Percentiles rank a stretch among this genome's conserved stretches.
Evolutionary conservation across 108 stramenopile species (phyloP).

Genomic region (Fistulifera solaris): DNA sequence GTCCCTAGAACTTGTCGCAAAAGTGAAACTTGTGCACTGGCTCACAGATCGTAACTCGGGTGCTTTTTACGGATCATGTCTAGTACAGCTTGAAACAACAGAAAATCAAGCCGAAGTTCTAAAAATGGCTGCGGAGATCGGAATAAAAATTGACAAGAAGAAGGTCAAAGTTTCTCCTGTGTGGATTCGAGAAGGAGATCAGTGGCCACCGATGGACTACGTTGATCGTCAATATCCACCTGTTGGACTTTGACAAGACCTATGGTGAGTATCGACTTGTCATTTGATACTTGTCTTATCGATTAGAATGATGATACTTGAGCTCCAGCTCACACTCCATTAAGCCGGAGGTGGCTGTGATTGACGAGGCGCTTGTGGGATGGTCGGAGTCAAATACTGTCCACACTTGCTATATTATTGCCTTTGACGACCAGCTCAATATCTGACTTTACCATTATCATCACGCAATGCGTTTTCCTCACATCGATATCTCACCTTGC

Average conservation of each 20-base stretch:
- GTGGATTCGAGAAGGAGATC: conserved; percentile 10
- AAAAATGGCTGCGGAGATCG: not conserved
- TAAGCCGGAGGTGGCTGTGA: conserved; percentile 30
- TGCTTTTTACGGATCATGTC: conserved; percentile 57
- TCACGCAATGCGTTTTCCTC: too few relatives aligned
- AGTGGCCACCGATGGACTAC: conserved; percentile 18
- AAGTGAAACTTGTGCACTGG: conserved; percentile 34
- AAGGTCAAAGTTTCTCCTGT: conserved; percentile 8
- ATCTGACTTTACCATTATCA: too few relatives aligned
- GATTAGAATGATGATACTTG: conserved; percentile 35
- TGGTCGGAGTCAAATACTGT: conserved; percentile 60
- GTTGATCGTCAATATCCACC: conserved; percentile 25
- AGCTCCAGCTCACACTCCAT: conserved; percentile 22
- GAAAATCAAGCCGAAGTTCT: not conserved
- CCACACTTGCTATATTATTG: conserved; percentile 26
- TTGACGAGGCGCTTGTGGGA: conserved; percentile 27
- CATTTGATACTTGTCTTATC: too few relatives aligned
- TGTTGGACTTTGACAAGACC: conserved; percentile 10
- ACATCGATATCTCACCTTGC: too few relatives aligned
- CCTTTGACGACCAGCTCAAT: conserved; percentile 19
- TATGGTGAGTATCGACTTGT: too few relatives aligned
- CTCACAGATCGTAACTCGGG: conserved; percentile 35
- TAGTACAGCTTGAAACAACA: conserved; percentile 18
- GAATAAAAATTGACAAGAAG: conserved; percentile 7
- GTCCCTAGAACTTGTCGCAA: conserved; percentile 10